Evolutionary conservation across 768 basidiomycete species (phyloP).

Genomic region (Lactifluus piperatus): DNA sequence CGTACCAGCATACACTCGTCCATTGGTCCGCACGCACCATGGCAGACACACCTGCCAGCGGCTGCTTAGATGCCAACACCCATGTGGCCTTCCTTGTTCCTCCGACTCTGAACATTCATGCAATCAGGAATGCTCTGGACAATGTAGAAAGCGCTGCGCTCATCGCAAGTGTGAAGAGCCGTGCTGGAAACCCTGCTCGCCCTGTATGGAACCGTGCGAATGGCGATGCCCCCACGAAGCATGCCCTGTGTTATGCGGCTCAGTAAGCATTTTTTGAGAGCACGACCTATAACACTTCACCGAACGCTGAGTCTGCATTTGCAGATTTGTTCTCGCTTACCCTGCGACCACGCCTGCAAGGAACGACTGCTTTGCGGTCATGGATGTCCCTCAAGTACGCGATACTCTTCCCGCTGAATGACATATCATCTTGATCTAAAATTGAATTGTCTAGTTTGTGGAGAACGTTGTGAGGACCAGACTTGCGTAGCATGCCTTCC

Average conservation of each 20-base stretch:
- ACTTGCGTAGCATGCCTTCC: slow-evolving; percentile 27
- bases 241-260: slow-evolving; percentile 30
- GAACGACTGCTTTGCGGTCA: slow-evolving; percentile 28
- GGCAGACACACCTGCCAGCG: slow-evolving; percentile 25
- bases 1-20: neutral
- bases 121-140: slow-evolving; percentile 22
- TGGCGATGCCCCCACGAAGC: slow-evolving; percentile 28
- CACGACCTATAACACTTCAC: neutral
- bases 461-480: slow-evolving; percentile 29
- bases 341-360: slow-evolving; percentile 28
- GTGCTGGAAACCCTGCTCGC: slow-evolving; percentile 26
- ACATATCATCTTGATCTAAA: neutral
- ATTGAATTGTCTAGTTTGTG: slow-evolving; percentile 25
- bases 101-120: slow-evolving; percentile 22
- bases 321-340: slow-evolving; percentile 31
- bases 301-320: neutral
- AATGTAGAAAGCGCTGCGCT: slow-evolving; percentile 24
- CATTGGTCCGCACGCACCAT: slow-evolving; percentile 19
- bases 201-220: slow-evolving; percentile 29
- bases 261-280: slow-evolving; percentile 22
- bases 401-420: neutral
- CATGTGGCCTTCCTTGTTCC: slow-evolving; percentile 25
- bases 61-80: slow-evolving; percentile 26
- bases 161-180: slow-evolving; percentile 25
- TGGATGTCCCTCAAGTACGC: slow-evolving; percentile 30